Base-by-base conservation (phyloP, 2,329 filamentous ascomycete genomes). In the Pseudogymnoascus sp. region DNA sequence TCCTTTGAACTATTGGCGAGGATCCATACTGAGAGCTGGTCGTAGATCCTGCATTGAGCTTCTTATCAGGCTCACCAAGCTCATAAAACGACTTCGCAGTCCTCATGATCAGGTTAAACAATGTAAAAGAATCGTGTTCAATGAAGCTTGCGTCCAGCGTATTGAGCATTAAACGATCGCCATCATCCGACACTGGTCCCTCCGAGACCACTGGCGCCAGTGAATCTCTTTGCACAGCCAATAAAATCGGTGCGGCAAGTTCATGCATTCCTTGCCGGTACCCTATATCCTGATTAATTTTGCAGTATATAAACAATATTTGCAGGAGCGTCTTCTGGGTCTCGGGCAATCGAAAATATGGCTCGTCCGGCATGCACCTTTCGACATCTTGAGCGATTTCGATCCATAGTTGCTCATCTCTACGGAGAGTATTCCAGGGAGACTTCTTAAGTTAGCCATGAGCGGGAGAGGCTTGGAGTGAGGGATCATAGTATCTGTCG, bases 221-320 rank as follows among this genome's bases (percentile, higher is more conserved):
- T 6, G 92, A 88, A 75, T 99, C 94, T 67, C 87, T 81, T 67
- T 92, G 86, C 5, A 97, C 77, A 1, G 91, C 89, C 81, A 91
- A 91, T 6, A 97, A 78, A 37, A 99, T 86, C 0, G 94, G 92
- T 0, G 94, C 94, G 12, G 97, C 79, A 43, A 99, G 79, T 75
- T 99, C 94, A 72, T 99, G 94, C 93, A 99, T 99, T 9, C 94
- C 94, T 76, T 99, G 94, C n/a, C 94, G 86, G 72, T 99, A 99
- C 16, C 85, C 91, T 60, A 91, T 81, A 67, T 88, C 86, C 1
- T 90, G 90, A 70, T 97, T 90, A 60, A 95, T 82, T 74, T 96
- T 97, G 76, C 92, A 94, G 75, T 92, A 97, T 66, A 99, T 83
- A 74, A 97, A 99, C 35, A 99, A 79, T 33, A 97, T 86, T 70